Conservation (phyloP, 2,329 filamentous ascomycete genomes). For the Tolypocladium inflatum region DNA sequence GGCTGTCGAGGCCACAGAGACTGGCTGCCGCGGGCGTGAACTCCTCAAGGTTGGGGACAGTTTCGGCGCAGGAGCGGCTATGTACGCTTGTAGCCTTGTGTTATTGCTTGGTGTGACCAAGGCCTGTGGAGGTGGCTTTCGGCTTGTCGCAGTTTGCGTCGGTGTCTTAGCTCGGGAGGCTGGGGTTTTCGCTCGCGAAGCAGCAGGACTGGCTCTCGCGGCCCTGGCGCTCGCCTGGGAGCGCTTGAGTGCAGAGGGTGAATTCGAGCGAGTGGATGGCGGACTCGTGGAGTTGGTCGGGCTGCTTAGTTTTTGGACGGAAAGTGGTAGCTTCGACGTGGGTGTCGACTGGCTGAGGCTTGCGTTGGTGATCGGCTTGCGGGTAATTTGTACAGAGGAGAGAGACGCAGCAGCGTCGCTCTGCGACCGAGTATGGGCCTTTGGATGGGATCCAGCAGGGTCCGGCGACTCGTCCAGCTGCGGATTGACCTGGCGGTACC, state of each 20-base stretch:
- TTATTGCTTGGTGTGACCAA: conserved; percentile 41
- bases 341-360: conserved; percentile 15
- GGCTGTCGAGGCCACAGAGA: conserved; percentile 65
- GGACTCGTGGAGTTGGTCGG: conserved; percentile 38
- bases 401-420: conserved; percentile 47
- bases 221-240: conserved; percentile 30
- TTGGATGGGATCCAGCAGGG: conserved; percentile 13
- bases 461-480: conserved; percentile 10
- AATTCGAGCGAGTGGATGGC: conserved; percentile 45
- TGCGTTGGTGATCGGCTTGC: conserved; percentile 21
- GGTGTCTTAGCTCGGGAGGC: conserved; percentile 34
- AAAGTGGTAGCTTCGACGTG: conserved; percentile 36
- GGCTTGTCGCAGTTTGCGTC: conserved; percentile 21
- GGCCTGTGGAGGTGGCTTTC: conserved; percentile 30
- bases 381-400: conserved; percentile 17
- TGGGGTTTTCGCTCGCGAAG: conserved; percentile 29
- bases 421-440: conserved; percentile 39
- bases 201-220: conserved; percentile 26
- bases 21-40: conserved; percentile 70
- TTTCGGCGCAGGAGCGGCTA: conserved; percentile 60
- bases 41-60: conserved; percentile 72
- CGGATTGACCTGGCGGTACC: conserved; percentile 40
- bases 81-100: conserved; percentile 61
- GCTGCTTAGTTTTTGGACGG: conserved; percentile 33
- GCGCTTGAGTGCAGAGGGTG: conserved; percentile 38